These are phyloP conservation scores for Boletellus ananiceps DNA, from an alignment of 768 basidiomycete species.

Conservation along the genomic window DNA sequence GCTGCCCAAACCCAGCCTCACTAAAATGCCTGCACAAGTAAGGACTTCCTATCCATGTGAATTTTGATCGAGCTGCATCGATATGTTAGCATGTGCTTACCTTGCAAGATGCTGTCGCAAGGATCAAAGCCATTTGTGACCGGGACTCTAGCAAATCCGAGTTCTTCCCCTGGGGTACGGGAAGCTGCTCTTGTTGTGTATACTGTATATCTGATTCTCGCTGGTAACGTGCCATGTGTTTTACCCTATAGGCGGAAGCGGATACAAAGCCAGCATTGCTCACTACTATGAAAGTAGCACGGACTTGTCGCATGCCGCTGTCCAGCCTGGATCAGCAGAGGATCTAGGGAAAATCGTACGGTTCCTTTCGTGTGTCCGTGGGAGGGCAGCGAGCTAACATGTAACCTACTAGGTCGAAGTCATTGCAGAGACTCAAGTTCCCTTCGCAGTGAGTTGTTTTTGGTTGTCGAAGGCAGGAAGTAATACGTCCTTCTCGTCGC, in stretches of 20 bases:
- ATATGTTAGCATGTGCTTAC: background rate
- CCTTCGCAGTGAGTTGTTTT: conserved; percentile 10
- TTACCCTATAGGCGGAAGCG: conserved; percentile 7
- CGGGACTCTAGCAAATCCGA: conserved; percentile 3
- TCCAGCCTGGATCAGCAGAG: conserved; percentile 11
- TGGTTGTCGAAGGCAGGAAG: background rate
- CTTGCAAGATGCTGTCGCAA: background rate
- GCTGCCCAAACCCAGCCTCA: background rate
- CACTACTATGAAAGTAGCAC: conserved; percentile 15
- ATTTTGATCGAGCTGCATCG: background rate
- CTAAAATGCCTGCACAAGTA: conserved; percentile 1
- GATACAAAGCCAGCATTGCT: conserved; percentile 10
- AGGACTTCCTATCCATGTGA: background rate
- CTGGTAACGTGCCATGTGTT: background rate
- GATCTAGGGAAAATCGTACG: conserved; percentile 9
- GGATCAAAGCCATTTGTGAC: conserved; percentile 1
- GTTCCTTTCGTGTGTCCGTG: background rate
- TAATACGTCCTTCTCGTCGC: background rate
- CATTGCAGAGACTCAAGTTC: conserved; percentile 1
- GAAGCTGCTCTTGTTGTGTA: background rate
- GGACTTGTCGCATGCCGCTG: conserved; percentile 4
- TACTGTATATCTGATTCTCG: background rate
- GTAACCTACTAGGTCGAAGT: conserved; percentile 5
- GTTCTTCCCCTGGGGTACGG: conserved; percentile 8
- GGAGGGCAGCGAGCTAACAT: background rate